Base-by-base conservation (phyloP, 306 rosid genomes). In the Prunus davidiana region DNA sequence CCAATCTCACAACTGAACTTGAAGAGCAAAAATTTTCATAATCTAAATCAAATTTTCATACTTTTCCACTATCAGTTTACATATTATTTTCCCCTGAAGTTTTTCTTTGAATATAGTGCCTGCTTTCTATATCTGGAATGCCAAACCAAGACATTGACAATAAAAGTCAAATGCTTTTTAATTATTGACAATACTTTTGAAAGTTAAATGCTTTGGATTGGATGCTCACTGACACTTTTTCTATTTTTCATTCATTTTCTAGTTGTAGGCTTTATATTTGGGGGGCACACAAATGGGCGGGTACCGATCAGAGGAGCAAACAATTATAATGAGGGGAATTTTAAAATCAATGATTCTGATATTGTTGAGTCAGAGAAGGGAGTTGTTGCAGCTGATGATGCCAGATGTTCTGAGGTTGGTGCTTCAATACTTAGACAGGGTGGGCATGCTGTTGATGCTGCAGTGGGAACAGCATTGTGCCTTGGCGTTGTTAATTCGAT, bases 391-490 rank as follows among this genome's bases (percentile, higher is more conserved):
- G 89, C 98, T 0, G 98, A 94, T 67, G 95, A 94, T 86, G 84
- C 85, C 2, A 81, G 92, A 16, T 94, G 98, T 85, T 94, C 98
- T 5, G 83, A 83, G 72, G 75, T 92, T 22, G 98, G 98, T 27
- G 97, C 85, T 1, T 82, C 89, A 4, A 68, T 86, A 66, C 96
- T 94, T 64, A 84, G 95, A 82, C 78, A 64, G 76, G 96, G 92
- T 14, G 98, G 97, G 11, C 98, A 94, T 79, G 98, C 95, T 13
- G 97, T 94, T 82, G 98, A 94, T 87, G 96, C 97, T 77, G 91
- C 96, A 27, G 98, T 94, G 64, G 97, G 93, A 14, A 76, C 97
- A n/a, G 85, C 97, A 38, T 78, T 92, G 81, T 94, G 98, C 76
- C 68, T 87, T 7, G 98, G 98, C 47, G 95, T 94, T 49, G 97